These are phyloP conservation scores for Umbelopsis vinacea DNA, from an alignment of 192 early-diverging fungal species.

Conservation along the genomic window DNA sequence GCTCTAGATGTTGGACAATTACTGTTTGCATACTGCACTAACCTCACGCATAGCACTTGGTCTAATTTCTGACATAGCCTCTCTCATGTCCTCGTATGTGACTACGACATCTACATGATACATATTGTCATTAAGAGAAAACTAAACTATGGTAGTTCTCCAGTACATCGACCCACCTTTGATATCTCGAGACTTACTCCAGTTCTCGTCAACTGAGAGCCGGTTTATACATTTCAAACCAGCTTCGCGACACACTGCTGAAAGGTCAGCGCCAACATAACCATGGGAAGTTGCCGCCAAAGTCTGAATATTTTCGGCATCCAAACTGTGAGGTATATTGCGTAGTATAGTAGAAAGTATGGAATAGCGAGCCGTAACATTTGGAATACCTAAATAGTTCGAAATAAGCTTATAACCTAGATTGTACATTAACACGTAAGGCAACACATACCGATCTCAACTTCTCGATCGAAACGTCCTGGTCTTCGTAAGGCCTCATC, in stretches of 20 bases:
- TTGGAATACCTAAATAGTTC: slow-evolving; percentile 70
- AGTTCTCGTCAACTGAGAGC: slow-evolving; percentile 22
- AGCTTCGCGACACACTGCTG: slow-evolving; percentile 84
- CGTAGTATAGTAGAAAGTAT: slow-evolving; percentile 76
- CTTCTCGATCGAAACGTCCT: slow-evolving; percentile 92
- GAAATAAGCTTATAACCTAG: background rate
- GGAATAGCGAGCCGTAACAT: slow-evolving; percentile 60
- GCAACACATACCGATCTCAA: slow-evolving; percentile 78
- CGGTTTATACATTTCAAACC: slow-evolving; percentile 79
- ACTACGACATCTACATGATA: background rate
- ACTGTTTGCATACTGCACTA: background rate
- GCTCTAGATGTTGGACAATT: background rate
- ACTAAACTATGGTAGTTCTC: background rate
- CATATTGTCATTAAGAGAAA: background rate
- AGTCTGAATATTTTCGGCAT: slow-evolving; percentile 53
- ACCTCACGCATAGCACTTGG: slow-evolving; percentile 90
- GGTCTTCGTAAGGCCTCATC: slow-evolving; percentile 92
- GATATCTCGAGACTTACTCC: background rate
- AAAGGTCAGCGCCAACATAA: slow-evolving; percentile 97
- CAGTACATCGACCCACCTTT: background rate
- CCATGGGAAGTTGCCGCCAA: slow-evolving; percentile 82
- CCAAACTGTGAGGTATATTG: slow-evolving; percentile 71
- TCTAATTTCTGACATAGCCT: slow-evolving; percentile 57
- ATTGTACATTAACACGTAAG: no score
- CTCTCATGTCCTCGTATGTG: slow-evolving; percentile 58